Conservation (phyloP, 164 flowering plant species). For the Chimonanthus salicifolius region DNA sequence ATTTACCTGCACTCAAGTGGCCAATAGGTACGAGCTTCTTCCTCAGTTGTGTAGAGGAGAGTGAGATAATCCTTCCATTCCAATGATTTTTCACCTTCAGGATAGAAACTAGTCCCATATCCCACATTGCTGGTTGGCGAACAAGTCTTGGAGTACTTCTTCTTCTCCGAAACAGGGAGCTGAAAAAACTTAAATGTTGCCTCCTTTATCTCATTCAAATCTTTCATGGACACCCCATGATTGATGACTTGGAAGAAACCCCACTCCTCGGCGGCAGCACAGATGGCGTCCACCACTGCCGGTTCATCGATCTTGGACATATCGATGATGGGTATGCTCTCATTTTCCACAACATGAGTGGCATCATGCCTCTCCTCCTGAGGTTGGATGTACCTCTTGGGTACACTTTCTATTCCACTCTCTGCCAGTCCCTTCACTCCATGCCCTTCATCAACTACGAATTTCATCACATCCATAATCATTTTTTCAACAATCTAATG, state of each 20-base stretch:
- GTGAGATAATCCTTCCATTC: conserved; percentile 22
- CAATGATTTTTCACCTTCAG: conserved; percentile 12
- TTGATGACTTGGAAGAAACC: conserved; percentile 22
- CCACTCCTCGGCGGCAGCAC: conserved; percentile 8
- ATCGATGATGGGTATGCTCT: conserved; percentile 29
- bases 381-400: conserved; percentile 11
- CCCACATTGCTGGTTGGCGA: conserved; percentile 11
- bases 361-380: conserved; percentile 14
- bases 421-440: conserved; percentile 12
- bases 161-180: conserved; percentile 10
- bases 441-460: conserved; percentile 8
- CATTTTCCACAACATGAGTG: neutral
- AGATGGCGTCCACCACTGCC: conserved; percentile 18
- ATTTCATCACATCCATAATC: conserved; percentile 1
- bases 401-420: conserved; percentile 8
- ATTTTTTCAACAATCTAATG: no score
- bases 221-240: conserved; percentile 14
- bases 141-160: conserved; percentile 6
- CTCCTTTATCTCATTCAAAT: conserved; percentile 9
- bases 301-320: conserved; percentile 15
- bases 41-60: conserved; percentile 15
- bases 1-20: conserved; percentile 14
- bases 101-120: conserved; percentile 19
- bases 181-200: conserved; percentile 16
- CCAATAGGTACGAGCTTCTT: conserved; percentile 16